These are phyloP conservation scores for Cytospora piceicola DNA, from an alignment of 2,329 filamentous ascomycete species.

Conservation along the genomic window DNA sequence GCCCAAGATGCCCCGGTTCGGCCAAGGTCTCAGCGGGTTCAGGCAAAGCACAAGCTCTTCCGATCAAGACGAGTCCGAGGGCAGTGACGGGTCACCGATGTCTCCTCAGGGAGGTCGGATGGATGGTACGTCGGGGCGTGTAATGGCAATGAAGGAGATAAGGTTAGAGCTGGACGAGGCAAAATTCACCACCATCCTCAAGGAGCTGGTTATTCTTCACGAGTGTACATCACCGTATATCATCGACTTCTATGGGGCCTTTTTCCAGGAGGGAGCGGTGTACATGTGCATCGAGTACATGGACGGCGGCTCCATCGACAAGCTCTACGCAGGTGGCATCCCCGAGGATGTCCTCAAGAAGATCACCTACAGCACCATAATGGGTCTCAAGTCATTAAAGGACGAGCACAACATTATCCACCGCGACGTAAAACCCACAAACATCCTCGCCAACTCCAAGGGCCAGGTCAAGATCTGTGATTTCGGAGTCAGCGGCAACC, in stretches of 20 bases:
- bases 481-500: conserved; percentile 94
- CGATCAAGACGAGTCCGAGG: conserved; percentile 39
- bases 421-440: conserved; percentile 98
- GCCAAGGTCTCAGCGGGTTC: conserved; percentile 58
- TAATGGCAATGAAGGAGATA: conserved; percentile 99
- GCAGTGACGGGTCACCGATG: conserved; percentile 38
- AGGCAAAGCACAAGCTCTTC: conserved; percentile 46
- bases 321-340: conserved; percentile 87
- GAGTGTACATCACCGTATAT: conserved; percentile 95
- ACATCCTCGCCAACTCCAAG: conserved; percentile 86
- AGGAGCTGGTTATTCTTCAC: conserved; percentile 95
- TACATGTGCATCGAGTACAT: conserved; percentile 99
- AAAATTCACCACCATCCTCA: conserved; percentile 96
- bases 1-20: conserved; percentile 60
- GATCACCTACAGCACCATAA: conserved; percentile 85
- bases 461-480: conserved; percentile 98
- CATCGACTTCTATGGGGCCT: conserved; percentile 97
- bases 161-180: conserved; percentile 92
- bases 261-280: conserved; percentile 97
- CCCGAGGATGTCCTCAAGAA: conserved; percentile 87
- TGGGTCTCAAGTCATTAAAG: conserved; percentile 90
- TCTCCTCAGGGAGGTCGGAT: conserved; percentile 33
- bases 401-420: conserved; percentile 99
- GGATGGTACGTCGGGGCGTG: conserved; percentile 66
- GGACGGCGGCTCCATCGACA: conserved; percentile 98